These are phyloP conservation scores for Magnolia changhungtana DNA, from an alignment of 164 flowering plant genomes.

Conservation along the genomic window DNA sequence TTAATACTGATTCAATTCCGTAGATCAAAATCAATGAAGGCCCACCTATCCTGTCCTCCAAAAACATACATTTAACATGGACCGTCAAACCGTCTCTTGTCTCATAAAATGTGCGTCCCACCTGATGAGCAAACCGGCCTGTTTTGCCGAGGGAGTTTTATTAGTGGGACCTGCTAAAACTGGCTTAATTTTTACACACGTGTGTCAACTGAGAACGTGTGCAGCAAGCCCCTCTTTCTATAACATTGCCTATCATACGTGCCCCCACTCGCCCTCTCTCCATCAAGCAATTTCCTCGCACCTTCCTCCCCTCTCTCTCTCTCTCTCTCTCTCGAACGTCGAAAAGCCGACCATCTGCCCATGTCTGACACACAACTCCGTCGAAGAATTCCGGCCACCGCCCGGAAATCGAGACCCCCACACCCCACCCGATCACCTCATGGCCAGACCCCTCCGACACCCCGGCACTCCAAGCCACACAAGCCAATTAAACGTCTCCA, in stretches of 20 bases:
- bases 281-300: slow-evolving; percentile 6
- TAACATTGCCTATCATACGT: background rate
- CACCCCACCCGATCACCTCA: slow-evolving; percentile 23
- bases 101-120: no score
- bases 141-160: no score
- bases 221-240: background rate
- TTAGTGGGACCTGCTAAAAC: no score
- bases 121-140: no score
- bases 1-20: no score
- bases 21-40: no score
- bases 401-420: slow-evolving; percentile 21
- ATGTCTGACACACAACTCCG: slow-evolving; percentile 33
- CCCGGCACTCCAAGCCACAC: slow-evolving; percentile 11
- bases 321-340: background rate
- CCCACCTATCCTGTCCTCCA: no score
- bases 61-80: no score
- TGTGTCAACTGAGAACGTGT: background rate
- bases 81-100: no score
- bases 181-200: background rate
- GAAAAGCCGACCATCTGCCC: background rate
- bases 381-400: slow-evolving; percentile 17
- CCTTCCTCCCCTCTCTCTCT: slow-evolving; percentile 6
- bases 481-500: slow-evolving; percentile 26
- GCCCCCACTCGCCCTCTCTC: background rate
- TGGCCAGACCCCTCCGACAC: slow-evolving; percentile 16